A percentile compares a stretch with the other conserved stretches of the same genome.
phyloP scores from a whole-genome alignment of 495 filamentous ascomycete species.

The Penicillium robsamsonii region DNA sequence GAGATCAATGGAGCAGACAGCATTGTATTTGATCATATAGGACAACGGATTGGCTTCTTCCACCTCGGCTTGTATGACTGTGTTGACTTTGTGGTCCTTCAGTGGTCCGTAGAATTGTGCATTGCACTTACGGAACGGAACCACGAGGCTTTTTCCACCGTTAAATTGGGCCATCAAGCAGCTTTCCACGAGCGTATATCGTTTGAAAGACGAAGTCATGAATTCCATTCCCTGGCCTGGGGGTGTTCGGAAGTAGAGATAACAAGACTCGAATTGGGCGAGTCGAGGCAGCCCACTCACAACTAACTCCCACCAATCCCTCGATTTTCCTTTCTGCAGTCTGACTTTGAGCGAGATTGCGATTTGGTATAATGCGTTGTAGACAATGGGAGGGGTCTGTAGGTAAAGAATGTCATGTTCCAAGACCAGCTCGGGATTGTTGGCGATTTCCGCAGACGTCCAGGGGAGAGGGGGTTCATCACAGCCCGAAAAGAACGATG shows the following conservation, averaged over 20 bases:
- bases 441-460: not conserved
- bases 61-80: slow-evolving; percentile 23
- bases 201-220: slow-evolving; percentile 30
- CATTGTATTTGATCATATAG: slow-evolving; percentile 26
- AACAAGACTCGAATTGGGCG: slow-evolving; percentile 22
- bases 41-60: not conserved
- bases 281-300: slow-evolving; percentile 35
- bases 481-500: too few relatives aligned
- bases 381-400: slow-evolving; percentile 12
- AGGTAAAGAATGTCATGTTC: slow-evolving; percentile 25
- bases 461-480: not conserved
- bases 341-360: slow-evolving; percentile 18
- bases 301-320: slow-evolving; percentile 32
- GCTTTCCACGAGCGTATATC: slow-evolving; percentile 29
- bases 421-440: slow-evolving; percentile 19
- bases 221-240: slow-evolving; percentile 32
- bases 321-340: slow-evolving; percentile 20
- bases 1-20: slow-evolving; percentile 33
- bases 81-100: slow-evolving; percentile 33
- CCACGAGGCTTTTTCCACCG: slow-evolving; percentile 23
- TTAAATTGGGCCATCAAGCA: slow-evolving; percentile 38
- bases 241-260: slow-evolving; percentile 34
- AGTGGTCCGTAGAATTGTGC: slow-evolving; percentile 30
- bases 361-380: slow-evolving; percentile 24
- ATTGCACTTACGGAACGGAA: slow-evolving; percentile 32